Evolutionary conservation across 2,329 filamentous ascomycete genomes (phyloP), one percentile per base, ranked within the genome.

Genomic region (Diaporthe sp.): DNA sequence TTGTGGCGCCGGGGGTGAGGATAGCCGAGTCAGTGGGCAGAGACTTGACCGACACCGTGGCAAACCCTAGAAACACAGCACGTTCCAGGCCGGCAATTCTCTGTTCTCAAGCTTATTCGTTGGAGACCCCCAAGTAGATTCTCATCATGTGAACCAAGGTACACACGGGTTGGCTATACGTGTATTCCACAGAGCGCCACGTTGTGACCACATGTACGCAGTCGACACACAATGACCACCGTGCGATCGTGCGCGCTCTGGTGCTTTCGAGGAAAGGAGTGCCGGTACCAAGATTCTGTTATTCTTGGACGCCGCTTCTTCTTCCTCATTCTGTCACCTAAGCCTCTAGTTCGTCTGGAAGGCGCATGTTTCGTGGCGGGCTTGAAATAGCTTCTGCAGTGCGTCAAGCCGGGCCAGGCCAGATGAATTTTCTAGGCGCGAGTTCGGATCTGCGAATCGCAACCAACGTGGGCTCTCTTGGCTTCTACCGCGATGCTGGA

Each of bases 261-360:
- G 27, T 51, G 32, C 17, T 37, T 32, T 25, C 9, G 12, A 22
- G 63, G 47, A 19, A 68, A 39, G 47, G 53, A 7, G 63, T 39
- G 32, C 44, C 63, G 47, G 32, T 7, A 13, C 47, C 63, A 68
- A 68, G 63, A 53, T 22, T 39, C 32, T 53, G 32, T 22, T 8
- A 22, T 39, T 53, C 63, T 68, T 53, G 63, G 63, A 27, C 47
- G 9, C n/a, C 63, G 63, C 47, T 39, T 68, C 63, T 13, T 30
- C 32, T 22, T 68, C 32, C 47, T 22, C 47, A 12, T 68, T 30
- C 4, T 39, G 32, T 22, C 12, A 15, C 25, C 47, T 30, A 68
- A 68, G 63, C 63, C 32, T 68, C n/a, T 53, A 27, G 63, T 68
- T 68, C 63, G 25, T 68, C 63, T 68, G 32, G 63, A 39, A 17